Evolutionary conservation across 106 monocot species (phyloP).

Genomic region (Phalaenopsis equestris): DNA sequence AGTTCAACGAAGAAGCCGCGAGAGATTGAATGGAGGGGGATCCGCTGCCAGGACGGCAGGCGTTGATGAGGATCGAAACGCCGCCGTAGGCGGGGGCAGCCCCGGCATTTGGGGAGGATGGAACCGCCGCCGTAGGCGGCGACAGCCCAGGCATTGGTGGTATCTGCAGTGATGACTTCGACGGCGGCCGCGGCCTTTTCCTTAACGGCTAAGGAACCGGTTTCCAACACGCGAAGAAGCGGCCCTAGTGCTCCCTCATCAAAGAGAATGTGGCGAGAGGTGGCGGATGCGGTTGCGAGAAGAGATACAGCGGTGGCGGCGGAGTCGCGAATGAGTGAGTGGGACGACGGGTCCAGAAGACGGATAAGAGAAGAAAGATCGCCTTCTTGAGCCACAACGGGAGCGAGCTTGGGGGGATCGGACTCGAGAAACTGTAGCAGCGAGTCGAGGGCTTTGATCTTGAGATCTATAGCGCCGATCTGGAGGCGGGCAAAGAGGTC

Average conservation of each 20-base stretch:
- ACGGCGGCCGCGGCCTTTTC: constrained; percentile 48
- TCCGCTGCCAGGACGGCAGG: constrained; percentile 40
- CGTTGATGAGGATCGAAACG: constrained; percentile 39
- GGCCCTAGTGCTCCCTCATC: constrained; percentile 81
- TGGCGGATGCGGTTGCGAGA: constrained; percentile 46
- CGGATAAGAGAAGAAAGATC: constrained; percentile 41
- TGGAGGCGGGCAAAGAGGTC: constrained; percentile 80
- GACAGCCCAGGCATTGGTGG: constrained; percentile 61
- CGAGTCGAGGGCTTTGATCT: constrained; percentile 65
- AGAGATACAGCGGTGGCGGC: constrained; percentile 37
- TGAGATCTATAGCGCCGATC: constrained; percentile 71
- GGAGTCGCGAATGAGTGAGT: constrained; percentile 49
- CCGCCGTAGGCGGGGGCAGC: constrained; percentile 76
- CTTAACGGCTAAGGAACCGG: constrained; percentile 27
- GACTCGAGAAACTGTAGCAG: constrained; percentile 42
- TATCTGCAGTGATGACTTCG: constrained; percentile 54
- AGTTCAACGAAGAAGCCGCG: constrained; percentile 38
- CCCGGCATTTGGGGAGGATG: constrained; percentile 64
- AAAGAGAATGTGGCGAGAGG: constrained; percentile 50
- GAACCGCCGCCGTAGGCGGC: constrained; percentile 68
- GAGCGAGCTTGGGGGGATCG: constrained; percentile 26
- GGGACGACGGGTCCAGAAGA: constrained; percentile 39
- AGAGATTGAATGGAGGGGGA: constrained; percentile 26
- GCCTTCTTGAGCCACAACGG: constrained; percentile 38
- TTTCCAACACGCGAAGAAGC: constrained; percentile 65